phyloP scores from a whole-genome alignment of 805 yeast genomes.

The Debaryomyces tyrocola region DNA sequence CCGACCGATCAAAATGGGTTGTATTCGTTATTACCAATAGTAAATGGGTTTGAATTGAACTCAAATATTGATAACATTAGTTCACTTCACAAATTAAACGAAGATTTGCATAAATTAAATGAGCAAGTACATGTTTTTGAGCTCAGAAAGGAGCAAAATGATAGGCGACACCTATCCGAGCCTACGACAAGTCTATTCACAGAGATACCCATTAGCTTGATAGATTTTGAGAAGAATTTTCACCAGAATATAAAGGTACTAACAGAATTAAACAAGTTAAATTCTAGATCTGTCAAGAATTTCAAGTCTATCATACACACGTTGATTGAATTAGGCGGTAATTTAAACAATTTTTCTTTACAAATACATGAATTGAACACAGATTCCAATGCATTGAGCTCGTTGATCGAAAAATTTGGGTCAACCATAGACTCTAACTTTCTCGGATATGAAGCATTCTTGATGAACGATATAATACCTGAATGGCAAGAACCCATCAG shows the following conservation, averaged over 20 bases:
- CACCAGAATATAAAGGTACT: slow-evolving; percentile 32
- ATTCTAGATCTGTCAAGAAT: slow-evolving; percentile 39
- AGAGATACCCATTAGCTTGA: slow-evolving; percentile 29
- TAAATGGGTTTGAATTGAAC: slow-evolving; percentile 37
- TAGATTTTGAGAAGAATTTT: slow-evolving; percentile 34
- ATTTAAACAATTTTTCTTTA: slow-evolving; percentile 54
- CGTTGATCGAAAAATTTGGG: slow-evolving; percentile 50
- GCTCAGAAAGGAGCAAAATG: slow-evolving; percentile 16
- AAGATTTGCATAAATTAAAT: slow-evolving; percentile 31
- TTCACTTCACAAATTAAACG: slow-evolving; percentile 32
- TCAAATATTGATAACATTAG: slow-evolving; percentile 30
- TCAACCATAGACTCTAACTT: slow-evolving; percentile 52
- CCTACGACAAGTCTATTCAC: neutral
- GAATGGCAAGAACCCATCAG: slow-evolving; percentile 53
- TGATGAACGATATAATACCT: slow-evolving; percentile 35
- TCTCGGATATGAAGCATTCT: slow-evolving; percentile 47
- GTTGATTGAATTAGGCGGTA: slow-evolving; percentile 55
- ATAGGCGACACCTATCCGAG: neutral
- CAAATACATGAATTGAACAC: slow-evolving; percentile 31
- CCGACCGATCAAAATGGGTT: slow-evolving; percentile 57
- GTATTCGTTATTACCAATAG: slow-evolving; percentile 47
- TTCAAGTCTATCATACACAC: slow-evolving; percentile 38
- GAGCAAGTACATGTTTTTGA: slow-evolving; percentile 33
- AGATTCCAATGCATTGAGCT: slow-evolving; percentile 24
- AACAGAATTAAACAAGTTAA: slow-evolving; percentile 35